Evolutionary conservation across 139 green algal genomes (phyloP), one percentile per base, ranked within the genome.

Genomic region (Zygnema circumcarinatum): DNA sequence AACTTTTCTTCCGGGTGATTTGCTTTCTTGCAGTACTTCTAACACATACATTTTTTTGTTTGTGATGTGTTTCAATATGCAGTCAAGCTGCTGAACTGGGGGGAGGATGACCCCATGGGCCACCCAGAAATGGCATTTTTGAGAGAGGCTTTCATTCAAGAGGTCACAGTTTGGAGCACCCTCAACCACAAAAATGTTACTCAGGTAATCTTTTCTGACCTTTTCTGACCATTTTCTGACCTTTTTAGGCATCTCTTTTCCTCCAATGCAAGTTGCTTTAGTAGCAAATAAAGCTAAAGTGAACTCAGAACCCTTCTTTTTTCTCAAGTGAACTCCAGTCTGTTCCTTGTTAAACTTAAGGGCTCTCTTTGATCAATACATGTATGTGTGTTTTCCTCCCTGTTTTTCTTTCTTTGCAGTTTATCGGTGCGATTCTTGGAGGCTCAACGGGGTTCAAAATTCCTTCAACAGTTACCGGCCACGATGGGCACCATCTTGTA

Each of bases 11-110:
- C n/a, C n/a, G n/a, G n/a, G n/a, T n/a, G n/a, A n/a, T n/a, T n/a
- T n/a, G n/a, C n/a, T n/a, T n/a, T n/a, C n/a, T n/a, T n/a, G n/a
- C n/a, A n/a, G n/a, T n/a, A n/a, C n/a, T n/a, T n/a, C n/a, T n/a
- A n/a, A n/a, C n/a, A n/a, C n/a, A n/a, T n/a, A n/a, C n/a, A n/a
- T n/a, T n/a, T n/a, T n/a, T n/a, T n/a, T n/a, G n/a, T n/a, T n/a
- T n/a, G n/a, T n/a, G n/a, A n/a, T n/a, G n/a, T n/a, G n/a, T 78
- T 38, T n/a, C 7, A 41, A 78, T 39, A 33, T 53, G 52, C 80
- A 86, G 80, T 86, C 36, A 86, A 86, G 54, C 41, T 86, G 52
- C 31, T 86, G 80, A 40, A 86, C 29, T 86, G 80, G 80, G 80
- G 80, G 25, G 80, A 86, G 41, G 54, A 81, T 25, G 38, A 86